These are phyloP conservation scores for Lagenidium giganteum DNA, from an alignment of 352 stramenopile species.

Conservation along the genomic window DNA sequence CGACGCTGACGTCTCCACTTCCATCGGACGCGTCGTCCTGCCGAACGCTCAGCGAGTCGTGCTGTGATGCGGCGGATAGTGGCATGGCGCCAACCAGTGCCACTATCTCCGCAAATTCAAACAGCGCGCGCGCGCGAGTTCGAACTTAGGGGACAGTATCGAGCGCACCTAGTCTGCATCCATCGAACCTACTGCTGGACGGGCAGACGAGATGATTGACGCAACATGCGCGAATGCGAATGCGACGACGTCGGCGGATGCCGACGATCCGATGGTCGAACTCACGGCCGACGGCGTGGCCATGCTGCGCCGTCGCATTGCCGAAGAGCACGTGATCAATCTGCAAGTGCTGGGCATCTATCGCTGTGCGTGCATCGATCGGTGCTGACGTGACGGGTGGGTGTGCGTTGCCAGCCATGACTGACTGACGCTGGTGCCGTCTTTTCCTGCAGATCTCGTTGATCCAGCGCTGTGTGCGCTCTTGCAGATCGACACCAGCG, in stretches of 20 bases:
- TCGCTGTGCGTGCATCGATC: constrained; percentile 32
- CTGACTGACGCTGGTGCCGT: too few relatives aligned
- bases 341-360: constrained; percentile 54
- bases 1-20: neutral
- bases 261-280: constrained; percentile 5
- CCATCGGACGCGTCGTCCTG: neutral
- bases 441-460: constrained; percentile 42
- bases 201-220: too few relatives aligned
- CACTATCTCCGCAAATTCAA: constrained; percentile 1
- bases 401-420: neutral
- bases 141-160: too few relatives aligned
- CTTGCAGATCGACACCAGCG: constrained; percentile 17
- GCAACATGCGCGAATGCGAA: too few relatives aligned
- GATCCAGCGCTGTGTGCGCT: constrained; percentile 35
- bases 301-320: constrained; percentile 17
- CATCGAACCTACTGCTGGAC: too few relatives aligned
- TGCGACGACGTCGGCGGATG: too few relatives aligned
- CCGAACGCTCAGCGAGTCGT: neutral
- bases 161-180: too few relatives aligned
- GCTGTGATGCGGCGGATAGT: too few relatives aligned
- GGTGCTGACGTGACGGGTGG: neutral
- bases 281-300: constrained; percentile 38
- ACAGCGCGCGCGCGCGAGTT: constrained; percentile 1
- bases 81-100: too few relatives aligned
- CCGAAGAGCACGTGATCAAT: constrained; percentile 9